Percentiles rank a stretch among this genome's conserved stretches.
These are phyloP conservation scores for Paramecium sonneborni DNA, from an alignment of 73 alveolate genomes.

Conservation along the genomic window DNA sequence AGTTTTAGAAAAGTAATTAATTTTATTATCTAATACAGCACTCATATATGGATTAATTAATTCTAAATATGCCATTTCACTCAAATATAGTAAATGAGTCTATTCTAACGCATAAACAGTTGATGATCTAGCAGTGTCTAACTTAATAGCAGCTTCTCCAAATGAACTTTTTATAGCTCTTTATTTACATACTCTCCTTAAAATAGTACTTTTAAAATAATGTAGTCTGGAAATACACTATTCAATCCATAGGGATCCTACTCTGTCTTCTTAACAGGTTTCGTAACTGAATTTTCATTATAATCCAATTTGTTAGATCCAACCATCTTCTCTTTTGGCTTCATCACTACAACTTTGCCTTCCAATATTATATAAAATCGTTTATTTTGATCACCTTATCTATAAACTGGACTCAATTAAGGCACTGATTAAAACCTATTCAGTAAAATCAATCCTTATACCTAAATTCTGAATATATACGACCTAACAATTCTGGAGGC, in stretches of 20 bases:
- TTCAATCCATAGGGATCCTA: constrained; percentile 46
- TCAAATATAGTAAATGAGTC: constrained; percentile 1
- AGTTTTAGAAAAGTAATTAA: not conserved
- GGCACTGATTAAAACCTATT: not conserved
- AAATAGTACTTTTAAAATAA: not conserved
- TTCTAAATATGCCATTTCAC: constrained; percentile 18
- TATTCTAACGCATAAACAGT: constrained; percentile 33
- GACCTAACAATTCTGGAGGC: constrained; percentile 21
- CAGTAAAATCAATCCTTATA: not conserved
- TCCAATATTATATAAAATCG: constrained; percentile 24
- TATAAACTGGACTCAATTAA: not conserved
- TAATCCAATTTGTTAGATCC: not conserved
- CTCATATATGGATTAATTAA: constrained; percentile 11
- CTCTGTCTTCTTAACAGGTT: not conserved
- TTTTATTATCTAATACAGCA: not conserved
- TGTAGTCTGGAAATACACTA: constrained; percentile 26
- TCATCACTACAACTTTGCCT: constrained; percentile 22
- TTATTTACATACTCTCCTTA: constrained; percentile 55
- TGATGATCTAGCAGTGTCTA: constrained; percentile 39
- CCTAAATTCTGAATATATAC: constrained; percentile 41
- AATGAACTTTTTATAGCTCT: not conserved
- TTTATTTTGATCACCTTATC: constrained; percentile 31
- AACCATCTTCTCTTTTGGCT: constrained; percentile 58
- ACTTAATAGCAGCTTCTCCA: constrained; percentile 47
- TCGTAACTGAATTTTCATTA: not conserved